phyloP scores from a whole-genome alignment of 352 stramenopile genomes.

The Phytopythium delawarense region DNA sequence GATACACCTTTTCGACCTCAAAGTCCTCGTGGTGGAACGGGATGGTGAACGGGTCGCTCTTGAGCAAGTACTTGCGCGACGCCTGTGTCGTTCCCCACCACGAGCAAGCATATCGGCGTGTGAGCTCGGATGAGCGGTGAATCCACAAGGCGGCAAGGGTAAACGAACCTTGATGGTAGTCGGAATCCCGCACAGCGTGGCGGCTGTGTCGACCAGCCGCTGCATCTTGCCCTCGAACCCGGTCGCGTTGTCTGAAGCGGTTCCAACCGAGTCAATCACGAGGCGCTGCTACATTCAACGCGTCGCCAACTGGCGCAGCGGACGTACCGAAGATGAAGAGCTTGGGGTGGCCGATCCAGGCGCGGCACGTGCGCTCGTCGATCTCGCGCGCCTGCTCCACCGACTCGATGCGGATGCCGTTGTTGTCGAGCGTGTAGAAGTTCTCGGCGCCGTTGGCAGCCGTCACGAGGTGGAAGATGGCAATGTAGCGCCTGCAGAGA shows the following conservation, averaged over 20 bases:
- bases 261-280: too few species aligned
- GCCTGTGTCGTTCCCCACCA: conserved; percentile 14
- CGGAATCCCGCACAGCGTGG: conserved; percentile 64
- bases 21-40: conserved; percentile 83
- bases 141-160: neutral
- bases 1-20: conserved; percentile 84
- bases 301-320: neutral
- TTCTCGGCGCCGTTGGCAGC: conserved; percentile 92
- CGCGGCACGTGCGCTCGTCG: conserved; percentile 74
- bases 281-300: neutral
- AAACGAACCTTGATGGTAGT: conserved; percentile 53
- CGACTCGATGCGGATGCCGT: conserved; percentile 93
- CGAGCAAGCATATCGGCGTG: neutral
- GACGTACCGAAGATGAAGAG: conserved; percentile 75
- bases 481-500: conserved; percentile 72
- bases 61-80: conserved; percentile 70
- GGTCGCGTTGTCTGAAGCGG: conserved; percentile 66
- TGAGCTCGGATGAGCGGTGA: neutral
- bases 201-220: conserved; percentile 75
- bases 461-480: conserved; percentile 86
- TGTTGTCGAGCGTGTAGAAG: conserved; percentile 97
- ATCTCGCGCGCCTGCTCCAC: conserved; percentile 87
- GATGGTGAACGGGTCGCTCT: conserved; percentile 45
- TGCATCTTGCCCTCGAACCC: conserved; percentile 88
- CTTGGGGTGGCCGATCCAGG: conserved; percentile 84